These are phyloP conservation scores for Penicillium taxi DNA, from an alignment of 495 filamentous ascomycete genomes.

Conservation along the genomic window DNA sequence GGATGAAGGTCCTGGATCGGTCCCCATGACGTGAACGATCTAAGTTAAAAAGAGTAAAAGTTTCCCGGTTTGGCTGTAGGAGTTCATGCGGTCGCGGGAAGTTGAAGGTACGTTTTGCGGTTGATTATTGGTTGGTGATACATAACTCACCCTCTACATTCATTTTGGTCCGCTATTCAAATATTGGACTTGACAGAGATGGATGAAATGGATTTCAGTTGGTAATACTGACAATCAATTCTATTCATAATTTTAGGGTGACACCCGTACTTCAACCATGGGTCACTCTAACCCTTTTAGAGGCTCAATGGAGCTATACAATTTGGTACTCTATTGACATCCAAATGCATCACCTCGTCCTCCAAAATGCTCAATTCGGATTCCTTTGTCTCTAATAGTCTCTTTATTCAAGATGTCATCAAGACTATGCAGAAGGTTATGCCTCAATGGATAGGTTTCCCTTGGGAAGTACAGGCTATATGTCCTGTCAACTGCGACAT, in stretches of 20 bases:
- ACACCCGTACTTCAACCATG: no score
- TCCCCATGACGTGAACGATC: conserved; percentile 2
- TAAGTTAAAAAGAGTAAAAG: not conserved
- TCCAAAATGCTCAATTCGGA: not conserved
- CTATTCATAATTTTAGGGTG: no score
- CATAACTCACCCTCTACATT: no score
- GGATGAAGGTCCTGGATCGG: conserved; percentile 12
- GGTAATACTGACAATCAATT: not conserved
- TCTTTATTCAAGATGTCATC: no score
- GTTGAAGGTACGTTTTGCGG: not conserved
- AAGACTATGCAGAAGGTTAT: no score
- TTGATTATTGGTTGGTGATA: not conserved
- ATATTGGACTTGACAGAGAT: no score
- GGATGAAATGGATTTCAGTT: no score
- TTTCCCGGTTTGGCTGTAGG: conserved; percentile 5
- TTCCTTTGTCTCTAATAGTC: not conserved
- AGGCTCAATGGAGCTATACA: not conserved
- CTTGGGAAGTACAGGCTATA: no score
- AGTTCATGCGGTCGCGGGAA: conserved; percentile 6
- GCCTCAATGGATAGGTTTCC: no score
- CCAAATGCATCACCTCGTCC: not conserved
- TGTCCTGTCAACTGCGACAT: no score
- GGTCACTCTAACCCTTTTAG: conserved; percentile 1
- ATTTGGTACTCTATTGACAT: conserved; percentile 4
- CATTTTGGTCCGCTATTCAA: no score